Evolutionary conservation across 768 basidiomycete genomes (phyloP).

Genomic region (Lactarius sp.): DNA sequence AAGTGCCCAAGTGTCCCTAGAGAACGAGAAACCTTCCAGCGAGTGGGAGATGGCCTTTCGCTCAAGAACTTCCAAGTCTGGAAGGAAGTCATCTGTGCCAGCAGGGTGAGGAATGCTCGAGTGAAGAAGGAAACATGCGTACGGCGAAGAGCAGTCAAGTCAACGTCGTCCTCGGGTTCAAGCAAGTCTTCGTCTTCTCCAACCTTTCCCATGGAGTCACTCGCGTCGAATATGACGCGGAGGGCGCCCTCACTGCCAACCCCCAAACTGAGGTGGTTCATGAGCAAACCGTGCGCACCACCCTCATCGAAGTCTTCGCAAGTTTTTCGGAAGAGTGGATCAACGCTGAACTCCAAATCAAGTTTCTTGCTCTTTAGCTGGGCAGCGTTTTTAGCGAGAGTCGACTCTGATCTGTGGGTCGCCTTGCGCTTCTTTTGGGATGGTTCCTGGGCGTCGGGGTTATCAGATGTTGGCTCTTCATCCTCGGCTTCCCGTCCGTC

Average conservation of each 20-base stretch:
- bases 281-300: conserved; percentile 89
- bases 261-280: conserved; percentile 89
- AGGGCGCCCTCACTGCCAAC: conserved; percentile 75
- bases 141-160: conserved; percentile 61
- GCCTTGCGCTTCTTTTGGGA: conserved; percentile 59
- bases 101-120: conserved; percentile 14
- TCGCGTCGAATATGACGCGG: conserved; percentile 93
- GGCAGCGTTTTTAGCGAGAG: conserved; percentile 80
- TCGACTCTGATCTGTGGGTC: conserved; percentile 66
- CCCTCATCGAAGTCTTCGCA: conserved; percentile 99
- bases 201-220: conserved; percentile 77
- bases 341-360: conserved; percentile 93
- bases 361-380: conserved; percentile 87
- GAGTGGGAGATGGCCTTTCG: conserved; percentile 76
- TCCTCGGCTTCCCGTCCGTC: conserved; percentile 60
- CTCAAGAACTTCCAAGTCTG: conserved; percentile 58
- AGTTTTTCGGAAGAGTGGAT: conserved; percentile 96
- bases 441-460: conserved; percentile 60
- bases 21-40: conserved; percentile 77
- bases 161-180: conserved; percentile 66
- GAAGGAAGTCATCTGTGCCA: conserved; percentile 61
- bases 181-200: conserved; percentile 65
- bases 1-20: conserved; percentile 55
- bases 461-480: conserved; percentile 54
- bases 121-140: conserved; percentile 26